Base-by-base conservation (phyloP, 2,329 filamentous ascomycete genomes). In the Rutstroemia sydowiana region DNA sequence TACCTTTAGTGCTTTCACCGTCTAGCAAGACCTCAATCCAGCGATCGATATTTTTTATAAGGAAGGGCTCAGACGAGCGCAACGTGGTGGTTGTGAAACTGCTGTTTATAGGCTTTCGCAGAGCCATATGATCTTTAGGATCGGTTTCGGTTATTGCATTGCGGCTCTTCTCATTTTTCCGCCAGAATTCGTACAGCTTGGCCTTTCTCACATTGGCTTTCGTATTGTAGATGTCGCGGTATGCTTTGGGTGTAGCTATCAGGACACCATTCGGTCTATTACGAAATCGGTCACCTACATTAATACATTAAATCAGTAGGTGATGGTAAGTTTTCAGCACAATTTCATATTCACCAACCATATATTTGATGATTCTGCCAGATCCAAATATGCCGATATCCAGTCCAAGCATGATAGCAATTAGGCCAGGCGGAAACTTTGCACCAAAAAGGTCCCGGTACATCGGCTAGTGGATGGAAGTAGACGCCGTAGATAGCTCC, bases 331-430 rank as follows among this genome's bases (percentile, higher is more conserved):
- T 26, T 26, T 26, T 26, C 23, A 26, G 23, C 4, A 26, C 23
- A 8, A 26, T 4, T 26, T 4, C 8, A 8, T 26, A 11, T 21
- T n/a, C 13, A 31, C 78, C 80, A 21, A 31, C 66, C 66, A 48
- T 68, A 69, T 61, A 60, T 66, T 39, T 65, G 26, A 51, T 69
- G 67, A 40, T 60, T 65, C 16, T 56, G 37, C 34, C 53, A 63
- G 18, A 68, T 63, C 7, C 68, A 62, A 5, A 65, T 13, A 23
- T 69, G 67, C 8, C 65, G 56, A 30, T 68, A 66, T 0, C 63
- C 65, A 39, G 59, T 67, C 59, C 58, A 67, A 0, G 65, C 66
- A 45, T 69, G 62, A 36, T 66, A 67, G 8, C 59, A 58, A 41
- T 55, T 45, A 51, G 63, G 59, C 7, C 57, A 36, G 30, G 60